These are phyloP conservation scores for Gossypium anomalum DNA, from an alignment of 345 rosid genomes.

Conservation along the genomic window DNA sequence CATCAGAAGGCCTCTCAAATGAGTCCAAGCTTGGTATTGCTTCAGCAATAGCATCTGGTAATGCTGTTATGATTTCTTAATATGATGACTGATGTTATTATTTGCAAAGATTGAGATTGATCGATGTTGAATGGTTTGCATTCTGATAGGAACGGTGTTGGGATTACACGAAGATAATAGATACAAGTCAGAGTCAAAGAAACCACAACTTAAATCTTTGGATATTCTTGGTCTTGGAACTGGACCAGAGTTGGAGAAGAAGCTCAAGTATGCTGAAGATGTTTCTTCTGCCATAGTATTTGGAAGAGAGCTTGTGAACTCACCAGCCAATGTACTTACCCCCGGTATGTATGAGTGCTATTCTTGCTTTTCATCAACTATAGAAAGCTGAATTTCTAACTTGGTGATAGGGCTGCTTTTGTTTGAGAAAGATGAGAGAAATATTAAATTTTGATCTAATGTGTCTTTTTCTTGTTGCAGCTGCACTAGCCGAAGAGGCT, in stretches of 20 bases:
- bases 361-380: not conserved
- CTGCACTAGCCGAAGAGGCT: conserved; percentile 77
- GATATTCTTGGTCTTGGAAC: conserved; percentile 87
- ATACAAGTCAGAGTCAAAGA: conserved; percentile 78
- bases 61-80: not conserved
- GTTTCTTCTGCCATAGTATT: conserved; percentile 70
- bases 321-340: conserved; percentile 94
- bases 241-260: conserved; percentile 71
- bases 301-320: conserved; percentile 83
- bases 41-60: conserved; percentile 81
- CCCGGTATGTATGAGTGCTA: conserved; percentile 49
- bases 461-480: conserved; percentile 39
- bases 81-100: not conserved
- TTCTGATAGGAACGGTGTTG: conserved; percentile 53
- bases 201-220: conserved; percentile 56
- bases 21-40: conserved; percentile 63
- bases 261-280: conserved; percentile 76
- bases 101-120: not conserved
- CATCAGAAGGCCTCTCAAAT: conserved; percentile 43
- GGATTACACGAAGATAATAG: conserved; percentile 76
- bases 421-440: not conserved
- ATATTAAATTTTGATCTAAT: conserved; percentile 4
- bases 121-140: conserved; percentile 13
- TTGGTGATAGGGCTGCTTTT: not conserved
- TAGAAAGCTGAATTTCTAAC: not conserved